phyloP scores from a whole-genome alignment of 352 stramenopile genomes.

The Globisporangium acanthophoron region DNA sequence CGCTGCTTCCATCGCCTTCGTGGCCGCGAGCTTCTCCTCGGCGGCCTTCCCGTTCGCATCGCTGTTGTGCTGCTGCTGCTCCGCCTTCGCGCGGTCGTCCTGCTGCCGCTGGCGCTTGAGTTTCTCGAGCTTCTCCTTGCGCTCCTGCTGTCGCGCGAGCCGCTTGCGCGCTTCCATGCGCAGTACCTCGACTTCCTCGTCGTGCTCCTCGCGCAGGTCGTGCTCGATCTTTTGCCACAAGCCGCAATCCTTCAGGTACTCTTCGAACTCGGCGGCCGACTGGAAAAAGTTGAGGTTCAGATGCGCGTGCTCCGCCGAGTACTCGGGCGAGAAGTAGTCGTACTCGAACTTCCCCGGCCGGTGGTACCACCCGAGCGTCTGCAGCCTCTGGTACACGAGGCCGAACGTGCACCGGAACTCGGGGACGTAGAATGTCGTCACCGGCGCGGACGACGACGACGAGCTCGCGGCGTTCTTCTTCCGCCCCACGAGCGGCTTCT shows the following conservation, averaged over 20 bases:
- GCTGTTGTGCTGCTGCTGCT: not conserved
- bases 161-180: slow-evolving; percentile 28
- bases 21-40: slow-evolving; percentile 7
- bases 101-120: slow-evolving; percentile 20
- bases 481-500: slow-evolving; percentile 12
- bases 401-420: slow-evolving; percentile 71
- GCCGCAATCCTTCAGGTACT: slow-evolving; percentile 52
- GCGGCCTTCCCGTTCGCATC: slow-evolving; percentile 3
- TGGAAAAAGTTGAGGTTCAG: slow-evolving; percentile 64
- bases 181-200: slow-evolving; percentile 41
- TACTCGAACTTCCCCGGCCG: slow-evolving; percentile 61
- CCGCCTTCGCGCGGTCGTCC: not conserved
- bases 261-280: slow-evolving; percentile 46
- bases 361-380: slow-evolving; percentile 58
- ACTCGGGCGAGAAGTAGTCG: slow-evolving; percentile 75
- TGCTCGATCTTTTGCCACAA: slow-evolving; percentile 54
- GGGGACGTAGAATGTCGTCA: slow-evolving; percentile 32
- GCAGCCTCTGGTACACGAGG: slow-evolving; percentile 52
- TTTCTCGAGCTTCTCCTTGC: slow-evolving; percentile 13
- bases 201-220: slow-evolving; percentile 49
- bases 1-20: slow-evolving; percentile 3
- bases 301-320: slow-evolving; percentile 45
- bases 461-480: slow-evolving; percentile 16
- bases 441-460: not conserved
- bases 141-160: slow-evolving; percentile 9